Conservation (phyloP, 495 filamentous ascomycete genomes). For the Choiromyces venosus region DNA sequence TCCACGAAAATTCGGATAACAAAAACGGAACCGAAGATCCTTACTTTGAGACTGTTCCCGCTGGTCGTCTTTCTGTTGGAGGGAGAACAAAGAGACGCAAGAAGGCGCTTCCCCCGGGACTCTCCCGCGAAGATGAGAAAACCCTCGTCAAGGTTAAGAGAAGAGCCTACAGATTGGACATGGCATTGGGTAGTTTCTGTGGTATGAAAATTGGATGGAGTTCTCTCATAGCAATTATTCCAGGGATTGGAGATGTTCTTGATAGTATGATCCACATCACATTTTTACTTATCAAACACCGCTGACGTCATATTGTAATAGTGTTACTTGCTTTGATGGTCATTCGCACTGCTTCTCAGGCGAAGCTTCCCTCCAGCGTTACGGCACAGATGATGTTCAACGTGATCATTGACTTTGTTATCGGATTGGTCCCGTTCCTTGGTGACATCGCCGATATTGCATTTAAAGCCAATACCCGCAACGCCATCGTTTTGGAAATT, state of each 20-base stretch:
- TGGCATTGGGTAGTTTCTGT: slow-evolving; percentile 66
- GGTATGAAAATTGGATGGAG: slow-evolving; percentile 78
- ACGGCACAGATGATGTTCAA: slow-evolving; percentile 68
- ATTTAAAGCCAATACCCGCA: slow-evolving; percentile 68
- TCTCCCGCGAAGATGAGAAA: slow-evolving; percentile 71
- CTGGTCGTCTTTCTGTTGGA: slow-evolving; percentile 57
- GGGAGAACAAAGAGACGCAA: slow-evolving; percentile 60
- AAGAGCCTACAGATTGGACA: slow-evolving; percentile 75
- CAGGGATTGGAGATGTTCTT: slow-evolving; percentile 68
- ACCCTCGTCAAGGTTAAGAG: slow-evolving; percentile 75
- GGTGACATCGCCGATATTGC: slow-evolving; percentile 74
- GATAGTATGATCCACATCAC: slow-evolving; percentile 47
- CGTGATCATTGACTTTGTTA: slow-evolving; percentile 67
- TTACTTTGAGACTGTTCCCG: slow-evolving; percentile 67
- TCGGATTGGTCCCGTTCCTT: slow-evolving; percentile 78
- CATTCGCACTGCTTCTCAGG: slow-evolving; percentile 61
- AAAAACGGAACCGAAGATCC: slow-evolving; percentile 64
- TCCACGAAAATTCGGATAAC: slow-evolving; percentile 60
- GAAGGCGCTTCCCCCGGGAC: slow-evolving; percentile 63
- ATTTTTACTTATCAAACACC: slow-evolving; percentile 4
- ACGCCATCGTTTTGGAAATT: slow-evolving; percentile 67
- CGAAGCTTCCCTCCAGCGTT: slow-evolving; percentile 57
- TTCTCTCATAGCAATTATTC: slow-evolving; percentile 72
- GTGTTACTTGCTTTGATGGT: slow-evolving; percentile 63
- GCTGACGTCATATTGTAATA: slow-evolving; percentile 8